Conservation (phyloP, 2,329 filamentous ascomycete species). For the Rhexocercosporidium sp. region DNA sequence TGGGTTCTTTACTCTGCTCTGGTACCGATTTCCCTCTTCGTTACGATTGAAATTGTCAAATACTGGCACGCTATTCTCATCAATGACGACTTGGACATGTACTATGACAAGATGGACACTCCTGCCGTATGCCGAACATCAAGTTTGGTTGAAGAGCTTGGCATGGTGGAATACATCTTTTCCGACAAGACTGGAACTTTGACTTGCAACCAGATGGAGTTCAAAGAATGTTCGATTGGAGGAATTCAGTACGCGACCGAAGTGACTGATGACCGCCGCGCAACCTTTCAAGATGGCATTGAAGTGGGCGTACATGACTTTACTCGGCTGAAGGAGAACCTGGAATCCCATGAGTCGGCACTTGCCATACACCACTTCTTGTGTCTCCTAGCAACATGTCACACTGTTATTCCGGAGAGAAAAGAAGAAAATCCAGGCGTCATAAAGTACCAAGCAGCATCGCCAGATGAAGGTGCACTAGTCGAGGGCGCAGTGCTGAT, state of each 20-base stretch:
- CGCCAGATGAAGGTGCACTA: constrained; percentile 94
- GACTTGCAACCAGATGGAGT: constrained; percentile 99
- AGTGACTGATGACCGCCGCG: constrained; percentile 86
- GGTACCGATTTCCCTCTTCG: constrained; percentile 96
- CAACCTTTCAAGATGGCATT: constrained; percentile 76
- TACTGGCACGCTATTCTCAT: constrained; percentile 98
- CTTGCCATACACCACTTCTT: constrained; percentile 83
- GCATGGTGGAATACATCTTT: constrained; percentile 98
- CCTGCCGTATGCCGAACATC: constrained; percentile 96
- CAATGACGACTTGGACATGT: constrained; percentile 96
- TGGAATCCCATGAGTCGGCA: constrained; percentile 59
- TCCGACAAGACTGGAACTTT: constrained; percentile 97
- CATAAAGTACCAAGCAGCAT: constrained; percentile 98
- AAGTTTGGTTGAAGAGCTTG: constrained; percentile 93
- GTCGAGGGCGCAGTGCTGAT: constrained; percentile 87
- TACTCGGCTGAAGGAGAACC: constrained; percentile 64
- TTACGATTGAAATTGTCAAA: constrained; percentile 97
- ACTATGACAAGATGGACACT: constrained; percentile 94
- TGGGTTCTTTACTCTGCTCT: constrained; percentile 98
- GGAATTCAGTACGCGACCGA: constrained; percentile 94
- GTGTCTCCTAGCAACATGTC: constrained; percentile 84
- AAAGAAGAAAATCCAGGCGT: constrained; percentile 75
- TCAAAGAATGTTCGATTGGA: constrained; percentile 90
- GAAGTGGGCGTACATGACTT: constrained; percentile 76
- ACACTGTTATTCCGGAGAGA: constrained; percentile 95